These are phyloP conservation scores for Alloteropsis semialata DNA, from an alignment of 176 grass and related monocot species.

Conservation along the genomic window DNA sequence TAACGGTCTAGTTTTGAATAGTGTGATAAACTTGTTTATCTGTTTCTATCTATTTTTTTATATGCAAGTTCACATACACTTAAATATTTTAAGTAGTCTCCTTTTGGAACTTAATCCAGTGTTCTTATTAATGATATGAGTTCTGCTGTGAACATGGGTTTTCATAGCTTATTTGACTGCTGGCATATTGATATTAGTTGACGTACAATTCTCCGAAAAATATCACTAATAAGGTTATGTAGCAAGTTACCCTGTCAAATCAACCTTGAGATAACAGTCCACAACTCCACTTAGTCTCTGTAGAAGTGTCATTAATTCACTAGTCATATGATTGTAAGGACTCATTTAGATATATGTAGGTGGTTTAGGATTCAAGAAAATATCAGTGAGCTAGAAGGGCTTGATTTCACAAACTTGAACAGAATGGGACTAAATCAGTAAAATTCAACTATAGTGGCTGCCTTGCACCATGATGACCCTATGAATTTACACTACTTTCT, in stretches of 20 bases:
- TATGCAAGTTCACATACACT: background rate
- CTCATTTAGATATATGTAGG: conserved; percentile 6
- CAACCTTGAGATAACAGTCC: background rate
- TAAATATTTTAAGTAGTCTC: conserved; percentile 30
- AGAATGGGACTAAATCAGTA: background rate
- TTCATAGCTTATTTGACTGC: conserved; percentile 4
- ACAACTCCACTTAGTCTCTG: background rate
- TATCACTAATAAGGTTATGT: background rate
- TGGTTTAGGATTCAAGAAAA: background rate
- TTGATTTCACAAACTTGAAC: background rate
- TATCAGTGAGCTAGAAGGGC: background rate
- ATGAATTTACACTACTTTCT: background rate
- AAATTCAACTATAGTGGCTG: background rate
- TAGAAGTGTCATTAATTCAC: background rate
- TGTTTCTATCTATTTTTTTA: background rate
- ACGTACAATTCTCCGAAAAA: background rate
- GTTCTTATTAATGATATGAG: conserved; percentile 1
- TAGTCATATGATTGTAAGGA: background rate
- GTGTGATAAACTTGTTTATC: conserved; percentile 6
- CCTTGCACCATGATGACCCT: background rate
- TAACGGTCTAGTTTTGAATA: conserved; percentile 35
- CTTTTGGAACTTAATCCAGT: conserved; percentile 5
- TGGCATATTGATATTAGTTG: conserved; percentile 6
- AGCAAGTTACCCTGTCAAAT: conserved; percentile 18
- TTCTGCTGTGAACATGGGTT: conserved; percentile 1